Conservation (phyloP, 306 rosid genomes). For the Malus domestica region DNA sequence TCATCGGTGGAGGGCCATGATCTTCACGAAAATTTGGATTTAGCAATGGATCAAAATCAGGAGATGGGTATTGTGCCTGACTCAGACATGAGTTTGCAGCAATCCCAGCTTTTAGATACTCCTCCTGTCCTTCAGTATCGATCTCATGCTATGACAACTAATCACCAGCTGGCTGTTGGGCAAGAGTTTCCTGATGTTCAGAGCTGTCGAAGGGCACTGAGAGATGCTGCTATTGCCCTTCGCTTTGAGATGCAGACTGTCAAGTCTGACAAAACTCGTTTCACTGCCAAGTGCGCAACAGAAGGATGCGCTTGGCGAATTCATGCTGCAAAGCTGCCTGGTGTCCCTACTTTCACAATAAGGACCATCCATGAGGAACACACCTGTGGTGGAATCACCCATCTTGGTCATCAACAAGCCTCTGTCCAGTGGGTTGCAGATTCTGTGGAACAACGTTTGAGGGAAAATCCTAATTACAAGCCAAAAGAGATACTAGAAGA, state of each 20-base stretch:
- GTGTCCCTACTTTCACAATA: constrained; percentile 43
- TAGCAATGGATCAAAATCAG: constrained; percentile 33
- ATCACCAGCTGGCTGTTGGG: constrained; percentile 35
- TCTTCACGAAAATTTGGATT: constrained; percentile 33
- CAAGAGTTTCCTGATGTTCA: constrained; percentile 53
- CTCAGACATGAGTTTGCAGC: constrained; percentile 22
- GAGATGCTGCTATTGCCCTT: constrained; percentile 51
- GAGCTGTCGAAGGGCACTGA: constrained; percentile 51
- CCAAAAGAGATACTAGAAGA: constrained; percentile 54
- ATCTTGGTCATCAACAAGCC: constrained; percentile 56
- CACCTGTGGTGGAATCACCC: constrained; percentile 41
- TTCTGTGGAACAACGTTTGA: constrained; percentile 41
- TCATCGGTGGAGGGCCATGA: constrained; percentile 29
- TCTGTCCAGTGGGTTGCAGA: constrained; percentile 56
- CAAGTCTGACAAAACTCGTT: constrained; percentile 52
- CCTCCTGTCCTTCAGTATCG: constrained; percentile 35
- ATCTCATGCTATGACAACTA: constrained; percentile 5
- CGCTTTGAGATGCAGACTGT: constrained; percentile 43
- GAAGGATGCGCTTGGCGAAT: constrained; percentile 59
- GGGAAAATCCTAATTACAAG: constrained; percentile 40
- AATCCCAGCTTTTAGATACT: constrained; percentile 13
- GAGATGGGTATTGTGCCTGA: constrained; percentile 26
- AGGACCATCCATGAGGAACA: constrained; percentile 44
- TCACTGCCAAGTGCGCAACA: constrained; percentile 43
- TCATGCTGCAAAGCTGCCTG: constrained; percentile 54